A percentile compares a stretch with the other conserved stretches of the same genome.
phyloP scores from a whole-genome alignment of 2,329 filamentous ascomycete species.

The Aureobasidium mangrovei region DNA sequence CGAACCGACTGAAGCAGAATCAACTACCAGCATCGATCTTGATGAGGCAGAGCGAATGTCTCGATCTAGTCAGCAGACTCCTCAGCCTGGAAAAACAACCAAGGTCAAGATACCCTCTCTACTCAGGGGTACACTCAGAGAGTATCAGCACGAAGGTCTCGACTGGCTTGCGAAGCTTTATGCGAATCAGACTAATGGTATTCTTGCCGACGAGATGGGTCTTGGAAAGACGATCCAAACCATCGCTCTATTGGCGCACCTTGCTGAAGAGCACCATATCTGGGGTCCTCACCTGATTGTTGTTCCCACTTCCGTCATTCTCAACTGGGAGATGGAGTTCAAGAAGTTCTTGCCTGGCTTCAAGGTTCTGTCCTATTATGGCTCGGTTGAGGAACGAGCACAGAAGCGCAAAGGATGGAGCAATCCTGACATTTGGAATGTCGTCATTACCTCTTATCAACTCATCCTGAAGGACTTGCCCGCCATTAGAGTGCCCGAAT shows the following conservation, averaged over 20 bases:
- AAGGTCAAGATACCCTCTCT: conserved; percentile 53
- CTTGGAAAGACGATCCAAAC: conserved; percentile 98
- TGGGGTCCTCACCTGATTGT: conserved; percentile 97
- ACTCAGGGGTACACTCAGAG: conserved; percentile 78
- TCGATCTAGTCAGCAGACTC: conserved; percentile 12
- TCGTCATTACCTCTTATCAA: conserved; percentile 96
- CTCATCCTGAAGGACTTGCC: conserved; percentile 89
- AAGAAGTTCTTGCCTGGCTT: conserved; percentile 98
- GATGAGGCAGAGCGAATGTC: conserved; percentile 14
- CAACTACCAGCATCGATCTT: conserved; percentile 17
- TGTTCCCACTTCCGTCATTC: conserved; percentile 94
- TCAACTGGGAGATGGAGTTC: conserved; percentile 99
- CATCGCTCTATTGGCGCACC: conserved; percentile 83
- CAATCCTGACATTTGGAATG: conserved; percentile 67
- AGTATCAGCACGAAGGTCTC: conserved; percentile 94
- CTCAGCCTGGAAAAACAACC: conserved; percentile 17
- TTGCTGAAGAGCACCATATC: conserved; percentile 79
- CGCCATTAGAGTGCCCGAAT: conserved; percentile 82
- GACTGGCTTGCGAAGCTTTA: conserved; percentile 96
- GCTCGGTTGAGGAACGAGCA: conserved; percentile 83
- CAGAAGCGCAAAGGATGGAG: conserved; percentile 89
- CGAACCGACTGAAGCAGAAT: conserved; percentile 17
- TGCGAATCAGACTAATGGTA: conserved; percentile 86
- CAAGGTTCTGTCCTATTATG: conserved; percentile 96
- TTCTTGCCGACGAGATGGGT: conserved; percentile 96